A percentile compares a stretch with the other conserved stretches of the same genome.
phyloP scores from a whole-genome alignment of 768 basidiomycete species.

The Boletus rufocinnamomeus region DNA sequence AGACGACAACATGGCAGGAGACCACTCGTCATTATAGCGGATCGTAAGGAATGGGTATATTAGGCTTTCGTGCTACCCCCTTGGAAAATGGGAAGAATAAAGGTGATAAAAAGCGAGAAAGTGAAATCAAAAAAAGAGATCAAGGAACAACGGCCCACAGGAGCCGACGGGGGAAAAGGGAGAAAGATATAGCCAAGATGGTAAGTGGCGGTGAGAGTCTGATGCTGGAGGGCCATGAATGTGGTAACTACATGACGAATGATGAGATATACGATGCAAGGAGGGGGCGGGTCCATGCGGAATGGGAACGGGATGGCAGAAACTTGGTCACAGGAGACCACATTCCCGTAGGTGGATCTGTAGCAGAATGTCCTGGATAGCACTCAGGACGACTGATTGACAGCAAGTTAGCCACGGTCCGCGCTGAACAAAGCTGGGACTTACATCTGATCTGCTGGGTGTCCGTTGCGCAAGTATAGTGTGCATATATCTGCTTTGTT shows the following conservation, averaged over 20 bases:
- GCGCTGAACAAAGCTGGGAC: constrained; percentile 21
- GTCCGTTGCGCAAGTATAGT: constrained; percentile 93
- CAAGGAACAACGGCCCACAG: constrained; percentile 8
- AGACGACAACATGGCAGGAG: constrained; percentile 1
- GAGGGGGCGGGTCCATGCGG: constrained; percentile 2
- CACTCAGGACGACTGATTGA: constrained; percentile 68
- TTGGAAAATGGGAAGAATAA: background rate
- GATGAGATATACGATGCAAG: constrained; percentile 29
- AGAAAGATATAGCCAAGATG: constrained; percentile 25
- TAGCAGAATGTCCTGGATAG: constrained; percentile 86
- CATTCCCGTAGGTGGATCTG: constrained; percentile 87
- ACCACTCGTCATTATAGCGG: constrained; percentile 21
- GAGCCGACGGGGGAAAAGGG: constrained; percentile 5
- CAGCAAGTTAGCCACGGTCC: background rate
- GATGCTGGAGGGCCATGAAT: constrained; percentile 27
- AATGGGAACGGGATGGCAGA: background rate
- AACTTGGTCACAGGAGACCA: constrained; percentile 55
- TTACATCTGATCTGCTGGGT: constrained; percentile 90
- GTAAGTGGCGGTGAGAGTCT: constrained; percentile 23
- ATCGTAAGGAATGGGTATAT: constrained; percentile 30
- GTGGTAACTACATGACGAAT: constrained; percentile 27
- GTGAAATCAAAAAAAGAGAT: constrained; percentile 10
- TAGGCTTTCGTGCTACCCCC: constrained; percentile 27
- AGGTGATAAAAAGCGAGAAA: background rate
- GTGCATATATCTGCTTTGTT: constrained; percentile 87